Percentiles rank a stretch among this genome's conserved stretches.
Conservation (phyloP, 257 asterid species). For the Marsdenia floribunda region DNA sequence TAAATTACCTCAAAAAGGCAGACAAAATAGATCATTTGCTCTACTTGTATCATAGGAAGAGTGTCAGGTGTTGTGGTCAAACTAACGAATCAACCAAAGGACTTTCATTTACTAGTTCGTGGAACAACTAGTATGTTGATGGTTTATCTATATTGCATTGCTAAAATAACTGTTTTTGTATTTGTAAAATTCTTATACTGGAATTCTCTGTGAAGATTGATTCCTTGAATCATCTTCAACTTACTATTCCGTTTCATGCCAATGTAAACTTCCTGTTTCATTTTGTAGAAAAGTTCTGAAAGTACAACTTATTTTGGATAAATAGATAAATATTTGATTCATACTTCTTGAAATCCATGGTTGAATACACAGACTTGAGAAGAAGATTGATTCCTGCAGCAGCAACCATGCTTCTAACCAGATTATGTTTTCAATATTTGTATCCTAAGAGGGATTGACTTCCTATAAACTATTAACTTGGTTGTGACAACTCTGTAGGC, state of each 20-base stretch:
- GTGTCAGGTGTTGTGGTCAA: neutral
- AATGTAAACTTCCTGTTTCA: neutral
- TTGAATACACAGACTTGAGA: neutral
- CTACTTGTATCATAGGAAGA: neutral
- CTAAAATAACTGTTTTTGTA: neutral
- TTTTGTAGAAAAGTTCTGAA: neutral
- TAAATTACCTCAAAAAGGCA: neutral
- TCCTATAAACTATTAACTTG: neutral
- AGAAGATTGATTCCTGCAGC: neutral
- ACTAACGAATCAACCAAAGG: neutral
- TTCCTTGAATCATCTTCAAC: neutral
- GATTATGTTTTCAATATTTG: neutral
- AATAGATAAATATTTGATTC: neutral
- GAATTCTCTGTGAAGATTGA: neutral
- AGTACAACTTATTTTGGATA: neutral
- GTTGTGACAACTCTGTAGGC: too few species aligned
- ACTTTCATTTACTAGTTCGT: neutral
- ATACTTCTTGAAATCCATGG: neutral
- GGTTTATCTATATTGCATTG: neutral
- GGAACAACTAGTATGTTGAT: neutral
- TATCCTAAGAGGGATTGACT: neutral
- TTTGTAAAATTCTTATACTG: neutral
- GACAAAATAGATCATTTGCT: neutral
- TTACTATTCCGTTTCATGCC: neutral
- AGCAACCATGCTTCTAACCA: neutral